Evolutionary conservation across 1,284 basidiomycete genomes (phyloP).

Genomic region (Laetiporus sulphureus): DNA sequence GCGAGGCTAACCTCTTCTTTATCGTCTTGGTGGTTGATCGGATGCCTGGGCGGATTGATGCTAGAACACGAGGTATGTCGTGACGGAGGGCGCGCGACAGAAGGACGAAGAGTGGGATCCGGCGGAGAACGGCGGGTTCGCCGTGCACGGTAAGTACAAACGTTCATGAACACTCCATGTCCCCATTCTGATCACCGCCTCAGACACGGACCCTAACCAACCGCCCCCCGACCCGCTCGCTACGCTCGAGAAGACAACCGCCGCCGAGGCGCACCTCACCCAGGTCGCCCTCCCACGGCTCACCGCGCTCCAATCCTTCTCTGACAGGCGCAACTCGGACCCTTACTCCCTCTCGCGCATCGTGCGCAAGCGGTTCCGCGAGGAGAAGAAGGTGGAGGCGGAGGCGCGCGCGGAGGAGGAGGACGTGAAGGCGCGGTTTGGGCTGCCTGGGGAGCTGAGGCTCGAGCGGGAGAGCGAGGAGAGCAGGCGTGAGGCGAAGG

Average conservation of each 20-base stretch:
- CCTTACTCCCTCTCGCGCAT: conserved; percentile 76
- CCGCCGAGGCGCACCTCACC: conserved; percentile 65
- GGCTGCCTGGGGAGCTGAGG: conserved; percentile 55
- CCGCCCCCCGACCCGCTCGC: conserved; percentile 74
- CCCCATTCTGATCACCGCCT: neutral
- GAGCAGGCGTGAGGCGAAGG: conserved; percentile 48
- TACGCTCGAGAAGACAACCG: conserved; percentile 81
- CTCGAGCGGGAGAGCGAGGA: conserved; percentile 57
- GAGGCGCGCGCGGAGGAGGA: conserved; percentile 64
- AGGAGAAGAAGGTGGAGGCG: conserved; percentile 75
- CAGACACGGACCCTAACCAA: conserved; percentile 68
- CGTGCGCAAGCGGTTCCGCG: conserved; percentile 76
- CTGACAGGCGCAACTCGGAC: conserved; percentile 79
- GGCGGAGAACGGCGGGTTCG: conserved; percentile 88
- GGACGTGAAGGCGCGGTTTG: conserved; percentile 65
- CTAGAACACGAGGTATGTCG: conserved; percentile 94
- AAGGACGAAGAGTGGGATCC: conserved; percentile 97
- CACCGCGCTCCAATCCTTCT: conserved; percentile 74
- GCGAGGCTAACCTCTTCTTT: conserved; percentile 11
- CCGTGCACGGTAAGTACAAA: conserved; percentile 64
- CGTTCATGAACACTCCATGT: conserved; percentile 4
- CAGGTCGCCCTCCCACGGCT: conserved; percentile 57
- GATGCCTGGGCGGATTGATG: too few species aligned
- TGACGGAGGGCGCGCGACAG: conserved; percentile 81
- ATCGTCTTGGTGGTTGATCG: neutral